Evolutionary conservation across 805 yeast genomes (phyloP).

Genomic region (Yamadazyma insecticola): DNA sequence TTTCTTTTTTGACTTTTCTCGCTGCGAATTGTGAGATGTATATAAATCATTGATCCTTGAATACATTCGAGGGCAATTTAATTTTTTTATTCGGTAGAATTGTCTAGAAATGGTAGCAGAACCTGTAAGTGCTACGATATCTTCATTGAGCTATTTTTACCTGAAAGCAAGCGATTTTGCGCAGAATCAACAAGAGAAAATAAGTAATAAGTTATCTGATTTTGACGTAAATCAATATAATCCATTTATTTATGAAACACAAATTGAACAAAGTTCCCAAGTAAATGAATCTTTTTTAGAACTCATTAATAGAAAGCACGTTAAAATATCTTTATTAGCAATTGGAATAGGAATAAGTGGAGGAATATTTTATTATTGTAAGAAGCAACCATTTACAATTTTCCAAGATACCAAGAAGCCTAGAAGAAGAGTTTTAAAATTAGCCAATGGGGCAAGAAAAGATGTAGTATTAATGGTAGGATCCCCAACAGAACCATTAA

Average conservation of each 20-base stretch:
- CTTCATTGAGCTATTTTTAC: slow-evolving; percentile 21
- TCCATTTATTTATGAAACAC: slow-evolving; percentile 6
- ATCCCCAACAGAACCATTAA: slow-evolving; percentile 69
- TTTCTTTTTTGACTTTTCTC: slow-evolving; percentile 13
- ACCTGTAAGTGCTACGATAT: slow-evolving; percentile 37
- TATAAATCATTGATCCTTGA: no score
- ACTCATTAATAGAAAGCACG: background rate
- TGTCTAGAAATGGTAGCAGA: slow-evolving; percentile 39
- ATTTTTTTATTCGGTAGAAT: no score
- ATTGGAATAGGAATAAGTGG: slow-evolving; percentile 26
- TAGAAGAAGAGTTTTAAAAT: slow-evolving; percentile 55
- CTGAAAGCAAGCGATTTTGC: slow-evolving; percentile 17
- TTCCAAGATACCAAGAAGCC: background rate
- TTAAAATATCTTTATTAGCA: slow-evolving; percentile 13
- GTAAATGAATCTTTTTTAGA: background rate
- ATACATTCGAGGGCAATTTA: no score
- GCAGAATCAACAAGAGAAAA: slow-evolving; percentile 18
- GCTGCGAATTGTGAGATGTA: no score
- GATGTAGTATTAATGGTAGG: slow-evolving; percentile 76
- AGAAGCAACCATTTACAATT: no score
- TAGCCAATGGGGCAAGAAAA: slow-evolving; percentile 66
- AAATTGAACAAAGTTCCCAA: background rate
- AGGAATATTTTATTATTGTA: slow-evolving; percentile 4
- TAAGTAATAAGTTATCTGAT: no score
- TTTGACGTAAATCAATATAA: slow-evolving; percentile 7